Percentiles rank a stretch among this genome's conserved stretches.
Evolutionary conservation across 257 asterid species (phyloP).

Genomic region (Solanum corneliomulleri): DNA sequence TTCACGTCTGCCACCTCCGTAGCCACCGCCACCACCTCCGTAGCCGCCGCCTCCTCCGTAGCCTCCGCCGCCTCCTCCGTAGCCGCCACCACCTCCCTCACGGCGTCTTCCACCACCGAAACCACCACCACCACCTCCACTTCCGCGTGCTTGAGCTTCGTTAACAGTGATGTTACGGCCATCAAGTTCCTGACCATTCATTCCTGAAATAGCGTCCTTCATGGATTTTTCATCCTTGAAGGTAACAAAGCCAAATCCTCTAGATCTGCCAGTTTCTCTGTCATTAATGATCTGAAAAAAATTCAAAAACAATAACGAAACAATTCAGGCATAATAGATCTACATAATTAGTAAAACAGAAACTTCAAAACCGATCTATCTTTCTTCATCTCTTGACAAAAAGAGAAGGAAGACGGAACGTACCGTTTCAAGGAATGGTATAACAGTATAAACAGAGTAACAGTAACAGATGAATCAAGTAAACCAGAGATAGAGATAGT

Average conservation of each 20-base stretch:
- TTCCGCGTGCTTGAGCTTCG: slow-evolving; percentile 79
- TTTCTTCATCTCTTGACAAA: slow-evolving; percentile 8
- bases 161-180: slow-evolving; percentile 86
- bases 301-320: neutral
- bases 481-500: neutral
- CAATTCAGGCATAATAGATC: neutral
- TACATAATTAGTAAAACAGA: neutral
- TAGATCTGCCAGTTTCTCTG: slow-evolving; percentile 88
- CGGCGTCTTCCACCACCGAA: slow-evolving; percentile 7
- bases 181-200: slow-evolving; percentile 80
- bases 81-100: slow-evolving; percentile 8
- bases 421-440: slow-evolving; percentile 15
- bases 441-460: neutral
- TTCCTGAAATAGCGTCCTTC: slow-evolving; percentile 63
- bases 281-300: slow-evolving; percentile 56
- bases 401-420: slow-evolving; percentile 10
- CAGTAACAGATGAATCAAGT: neutral
- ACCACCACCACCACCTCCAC: slow-evolving; percentile 37
- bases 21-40: slow-evolving; percentile 11
- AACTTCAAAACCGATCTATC: slow-evolving; percentile 15
- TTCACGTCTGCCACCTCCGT: slow-evolving; percentile 17
- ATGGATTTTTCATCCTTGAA: slow-evolving; percentile 64
- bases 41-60: slow-evolving; percentile 1
- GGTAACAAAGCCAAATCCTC: slow-evolving; percentile 91
- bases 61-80: slow-evolving; percentile 14